Evolutionary conservation across 306 rosid genomes (phyloP).

Genomic region (Leucaena leucocephala): DNA sequence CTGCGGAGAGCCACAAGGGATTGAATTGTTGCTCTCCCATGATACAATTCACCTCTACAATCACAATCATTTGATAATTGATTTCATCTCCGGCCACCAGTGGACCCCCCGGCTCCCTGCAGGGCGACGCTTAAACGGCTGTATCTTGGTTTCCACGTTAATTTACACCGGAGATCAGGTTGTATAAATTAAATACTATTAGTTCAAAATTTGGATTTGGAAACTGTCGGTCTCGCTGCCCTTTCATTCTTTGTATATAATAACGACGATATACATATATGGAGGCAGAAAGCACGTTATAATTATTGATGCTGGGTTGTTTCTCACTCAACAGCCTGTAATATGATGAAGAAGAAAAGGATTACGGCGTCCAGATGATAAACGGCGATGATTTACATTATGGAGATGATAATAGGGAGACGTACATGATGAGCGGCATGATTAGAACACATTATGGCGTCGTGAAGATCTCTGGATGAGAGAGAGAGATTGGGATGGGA

Average conservation of each 20-base stretch:
- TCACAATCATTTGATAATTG: conserved; percentile 44
- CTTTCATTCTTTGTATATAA: too few species aligned
- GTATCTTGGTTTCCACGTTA: background rate
- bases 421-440: background rate
- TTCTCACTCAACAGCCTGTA: background rate
- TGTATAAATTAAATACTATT: background rate
- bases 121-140: background rate
- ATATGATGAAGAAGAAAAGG: background rate
- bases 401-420: background rate
- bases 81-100: conserved; percentile 23
- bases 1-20: conserved; percentile 25
- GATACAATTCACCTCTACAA: conserved; percentile 17
- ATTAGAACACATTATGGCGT: background rate
- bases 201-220: background rate
- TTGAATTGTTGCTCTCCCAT: conserved; percentile 32
- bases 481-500: conserved; percentile 14
- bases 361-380: background rate
- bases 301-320: conserved; percentile 4
- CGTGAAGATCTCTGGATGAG: background rate
- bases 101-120: conserved; percentile 24
- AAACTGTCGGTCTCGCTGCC: background rate
- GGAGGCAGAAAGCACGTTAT: conserved; percentile 4
- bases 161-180: background rate
- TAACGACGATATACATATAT: background rate
- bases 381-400: background rate